These are phyloP conservation scores for Niebla homalea DNA, from an alignment of 495 filamentous ascomycete genomes.

Conservation along the genomic window DNA sequence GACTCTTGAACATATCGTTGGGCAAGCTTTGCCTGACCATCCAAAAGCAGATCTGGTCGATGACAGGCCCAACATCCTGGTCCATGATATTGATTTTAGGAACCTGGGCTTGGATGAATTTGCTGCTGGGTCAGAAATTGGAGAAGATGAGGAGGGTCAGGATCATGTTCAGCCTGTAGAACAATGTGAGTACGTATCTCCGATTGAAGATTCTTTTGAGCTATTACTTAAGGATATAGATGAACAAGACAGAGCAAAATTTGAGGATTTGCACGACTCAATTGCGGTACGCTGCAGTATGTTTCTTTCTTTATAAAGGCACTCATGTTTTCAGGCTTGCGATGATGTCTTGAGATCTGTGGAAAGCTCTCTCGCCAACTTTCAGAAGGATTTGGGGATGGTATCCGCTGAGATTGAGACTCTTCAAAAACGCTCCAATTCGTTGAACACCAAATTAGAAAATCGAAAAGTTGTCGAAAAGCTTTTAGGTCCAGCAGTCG, in stretches of 20 bases:
- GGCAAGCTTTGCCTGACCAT: slow-evolving; percentile 29
- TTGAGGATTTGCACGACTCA: slow-evolving; percentile 80
- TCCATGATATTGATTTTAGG: slow-evolving; percentile 59
- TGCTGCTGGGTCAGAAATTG: slow-evolving; percentile 28
- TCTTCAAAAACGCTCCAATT: slow-evolving; percentile 71
- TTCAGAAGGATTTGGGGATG: slow-evolving; percentile 77
- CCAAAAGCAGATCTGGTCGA: slow-evolving; percentile 20
- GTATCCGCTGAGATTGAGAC: slow-evolving; percentile 94
- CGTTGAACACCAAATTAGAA: slow-evolving; percentile 73
- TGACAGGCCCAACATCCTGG: not conserved
- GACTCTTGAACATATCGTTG: slow-evolving; percentile 59
- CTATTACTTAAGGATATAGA: slow-evolving; percentile 30
- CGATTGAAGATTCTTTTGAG: slow-evolving; percentile 2
- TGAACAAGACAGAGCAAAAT: slow-evolving; percentile 75
- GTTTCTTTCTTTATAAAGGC: not conserved
- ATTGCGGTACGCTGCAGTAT: slow-evolving; percentile 37
- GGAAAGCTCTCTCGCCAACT: slow-evolving; percentile 79
- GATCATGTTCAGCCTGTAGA: slow-evolving; percentile 55
- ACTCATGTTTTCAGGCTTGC: slow-evolving; percentile 42
- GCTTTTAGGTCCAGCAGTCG: slow-evolving; percentile 75
- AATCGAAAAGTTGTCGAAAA: slow-evolving; percentile 85
- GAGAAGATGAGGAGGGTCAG: slow-evolving; percentile 27
- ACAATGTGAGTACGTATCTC: slow-evolving; percentile 48
- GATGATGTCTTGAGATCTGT: slow-evolving; percentile 90
- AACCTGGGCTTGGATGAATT: slow-evolving; percentile 64